Evolutionary conservation across 2,329 filamentous ascomycete genomes (phyloP).

Genomic region (Xylariaceae sp.): DNA sequence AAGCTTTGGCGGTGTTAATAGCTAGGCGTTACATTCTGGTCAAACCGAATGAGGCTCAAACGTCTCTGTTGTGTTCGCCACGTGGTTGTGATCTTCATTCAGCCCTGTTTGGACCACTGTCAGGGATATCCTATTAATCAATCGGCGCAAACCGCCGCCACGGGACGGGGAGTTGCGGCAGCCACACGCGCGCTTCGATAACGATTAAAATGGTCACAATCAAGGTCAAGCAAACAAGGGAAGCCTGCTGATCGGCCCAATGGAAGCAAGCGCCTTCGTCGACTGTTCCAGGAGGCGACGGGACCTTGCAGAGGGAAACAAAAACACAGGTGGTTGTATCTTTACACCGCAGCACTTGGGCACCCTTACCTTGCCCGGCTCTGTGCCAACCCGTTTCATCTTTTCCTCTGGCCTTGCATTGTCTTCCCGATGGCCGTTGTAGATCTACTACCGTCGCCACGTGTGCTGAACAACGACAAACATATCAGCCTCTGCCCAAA

Average conservation of each 20-base stretch:
- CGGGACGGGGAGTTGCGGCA: conserved; percentile 3
- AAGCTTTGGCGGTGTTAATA: not conserved
- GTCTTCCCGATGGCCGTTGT: conserved; percentile 10
- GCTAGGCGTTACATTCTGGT: not conserved
- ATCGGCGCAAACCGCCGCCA: not conserved
- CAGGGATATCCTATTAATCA: conserved; percentile 2
- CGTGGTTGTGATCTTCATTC: conserved; percentile 6
- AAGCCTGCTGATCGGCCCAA: conserved; percentile 1
- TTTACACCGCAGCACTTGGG: conserved; percentile 26
- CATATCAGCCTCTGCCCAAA: conserved; percentile 2
- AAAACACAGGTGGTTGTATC: conserved; percentile 14
- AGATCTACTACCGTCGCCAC: conserved; percentile 25
- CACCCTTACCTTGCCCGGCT: conserved; percentile 24
- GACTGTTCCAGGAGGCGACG: conserved; percentile 25
- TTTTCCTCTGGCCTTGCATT: conserved; percentile 7
- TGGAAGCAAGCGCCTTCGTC: conserved; percentile 15
- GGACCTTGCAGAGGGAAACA: conserved; percentile 27
- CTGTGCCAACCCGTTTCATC: not conserved
- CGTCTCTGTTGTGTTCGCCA: conserved; percentile 1
- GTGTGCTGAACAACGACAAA: conserved; percentile 15
- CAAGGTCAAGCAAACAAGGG: conserved; percentile 7
- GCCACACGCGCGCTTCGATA: conserved; percentile 12
- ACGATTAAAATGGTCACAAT: not conserved
- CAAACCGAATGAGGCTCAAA: not conserved
- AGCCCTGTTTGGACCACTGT: conserved; percentile 1